Base-by-base conservation (phyloP, 2,329 filamentous ascomycete genomes). In the Corinectria fuckeliana region DNA sequence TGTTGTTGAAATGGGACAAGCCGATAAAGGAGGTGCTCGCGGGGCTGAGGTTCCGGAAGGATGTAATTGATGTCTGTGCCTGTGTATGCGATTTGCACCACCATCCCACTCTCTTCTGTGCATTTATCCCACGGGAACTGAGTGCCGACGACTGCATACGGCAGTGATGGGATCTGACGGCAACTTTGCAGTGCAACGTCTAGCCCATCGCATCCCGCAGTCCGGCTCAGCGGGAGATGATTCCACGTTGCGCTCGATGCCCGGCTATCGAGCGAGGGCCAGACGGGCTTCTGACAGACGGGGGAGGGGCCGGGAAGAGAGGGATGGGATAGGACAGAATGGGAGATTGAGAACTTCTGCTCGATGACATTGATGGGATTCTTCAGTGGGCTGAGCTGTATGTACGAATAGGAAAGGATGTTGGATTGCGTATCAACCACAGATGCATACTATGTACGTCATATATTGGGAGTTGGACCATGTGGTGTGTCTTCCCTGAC, bases 391-490 rank as follows among this genome's bases (percentile, higher is more conserved):
- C 23, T 11, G 20, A 36, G 20, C 52, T 36, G 48, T 44, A 26
- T 44, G 48, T 44, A 42, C 11, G 50, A 44, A 56, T 13, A 30
- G 5, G 28, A 13, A 30, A 9, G 30, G 30, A 11, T 14, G 30
- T 32, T 32, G 52, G 42, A 55, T 55, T 44, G 52, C 47, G 42
- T 48, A 50, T 56, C 49, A 53, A 45, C 50, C 42, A 48, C 45
- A 58, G 36, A 53, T 28, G 56, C 53, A 62, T 57, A 55, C 59
- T 28, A 53, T 50, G 60, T 57, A 55, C 59, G 59, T 64, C 64
- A 67, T 59, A 59, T 53, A n/a, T 30, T 39, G 34, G 36, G 34
- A 6, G 6, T 18, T 36, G 21, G 28, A 21, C 47, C 36, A 20
- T 18, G 16, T 41, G 30, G 34, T 20, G 32, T 7, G 32, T 34